Conservation (phyloP, 805 yeast genomes). For the Candida anglica region DNA sequence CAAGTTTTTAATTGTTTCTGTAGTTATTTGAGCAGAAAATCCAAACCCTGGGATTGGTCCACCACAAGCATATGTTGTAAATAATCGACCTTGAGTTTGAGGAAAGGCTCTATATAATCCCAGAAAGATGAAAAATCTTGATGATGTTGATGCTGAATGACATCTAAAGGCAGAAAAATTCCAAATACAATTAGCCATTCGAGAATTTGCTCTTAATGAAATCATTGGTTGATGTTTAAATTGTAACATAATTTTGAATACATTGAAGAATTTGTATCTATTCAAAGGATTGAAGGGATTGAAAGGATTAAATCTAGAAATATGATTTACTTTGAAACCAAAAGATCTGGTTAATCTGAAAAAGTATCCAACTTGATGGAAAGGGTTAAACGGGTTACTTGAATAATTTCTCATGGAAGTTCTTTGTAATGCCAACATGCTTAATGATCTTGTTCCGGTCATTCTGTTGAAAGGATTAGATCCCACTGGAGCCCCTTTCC, state of each 20-base stretch:
- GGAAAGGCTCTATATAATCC: conserved; percentile 3
- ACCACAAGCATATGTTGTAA: conserved; percentile 3
- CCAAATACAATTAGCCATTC: conserved; percentile 4
- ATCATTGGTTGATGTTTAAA: not conserved
- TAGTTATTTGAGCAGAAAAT: conserved; percentile 3
- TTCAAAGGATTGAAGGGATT: conserved; percentile 4
- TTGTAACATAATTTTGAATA: not conserved
- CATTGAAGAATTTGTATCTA: conserved; percentile 1
- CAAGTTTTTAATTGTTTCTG: conserved; percentile 4
- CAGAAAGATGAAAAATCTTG: conserved; percentile 1
- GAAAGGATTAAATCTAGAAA: not conserved
- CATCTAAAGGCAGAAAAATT: conserved; percentile 3
- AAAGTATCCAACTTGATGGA: not conserved
- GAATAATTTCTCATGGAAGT: conserved; percentile 1
- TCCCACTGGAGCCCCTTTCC: too few relatives aligned
- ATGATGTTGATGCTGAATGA: not conserved
- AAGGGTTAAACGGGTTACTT: conserved; percentile 4
- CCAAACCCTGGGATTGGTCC: conserved; percentile 5
- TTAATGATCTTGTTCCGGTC: too few relatives aligned
- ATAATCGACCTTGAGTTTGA: conserved; percentile 1
- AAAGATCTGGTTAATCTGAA: too few relatives aligned
- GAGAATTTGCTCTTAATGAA: not conserved
- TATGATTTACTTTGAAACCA: not conserved
- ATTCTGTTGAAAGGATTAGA: too few relatives aligned
- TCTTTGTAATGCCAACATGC: conserved; percentile 2